phyloP scores from a whole-genome alignment of 106 monocot genomes.

The Platanthera guangdongensis region DNA sequence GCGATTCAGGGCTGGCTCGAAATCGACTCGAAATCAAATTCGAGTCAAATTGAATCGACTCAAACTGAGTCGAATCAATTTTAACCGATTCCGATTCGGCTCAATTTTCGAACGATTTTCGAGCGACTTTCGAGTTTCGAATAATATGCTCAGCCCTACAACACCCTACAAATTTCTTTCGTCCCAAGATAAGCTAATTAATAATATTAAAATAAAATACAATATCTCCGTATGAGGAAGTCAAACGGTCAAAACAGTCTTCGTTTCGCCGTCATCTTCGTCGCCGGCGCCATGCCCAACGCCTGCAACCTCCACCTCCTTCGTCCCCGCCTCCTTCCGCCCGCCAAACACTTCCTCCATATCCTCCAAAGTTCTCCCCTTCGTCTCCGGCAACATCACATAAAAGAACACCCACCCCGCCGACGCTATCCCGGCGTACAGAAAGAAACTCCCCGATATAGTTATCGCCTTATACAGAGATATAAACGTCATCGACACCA shows the following conservation, averaged over 20 bases:
- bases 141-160: no score
- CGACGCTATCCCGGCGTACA: slow-evolving; percentile 30
- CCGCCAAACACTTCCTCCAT: slow-evolving; percentile 26
- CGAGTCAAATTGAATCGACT: no score
- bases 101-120: no score
- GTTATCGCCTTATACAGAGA: slow-evolving; percentile 34
- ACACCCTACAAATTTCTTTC: no score
- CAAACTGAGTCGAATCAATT: no score
- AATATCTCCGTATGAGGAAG: no score
- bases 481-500: slow-evolving; percentile 26
- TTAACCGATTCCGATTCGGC: no score
- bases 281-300: background rate
- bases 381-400: slow-evolving; percentile 32
- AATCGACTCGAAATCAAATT: no score
- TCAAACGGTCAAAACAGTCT: background rate
- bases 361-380: slow-evolving; percentile 30
- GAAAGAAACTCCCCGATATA: slow-evolving; percentile 30
- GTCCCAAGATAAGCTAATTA: no score
- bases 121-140: no score
- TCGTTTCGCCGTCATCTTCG: background rate
- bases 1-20: no score
- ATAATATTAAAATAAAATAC: no score
- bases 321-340: background rate
- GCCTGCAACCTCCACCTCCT: background rate
- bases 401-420: slow-evolving; percentile 25